Base-by-base conservation (phyloP, 2,329 filamentous ascomycete species). In the Aspergillus uvarum region DNA sequence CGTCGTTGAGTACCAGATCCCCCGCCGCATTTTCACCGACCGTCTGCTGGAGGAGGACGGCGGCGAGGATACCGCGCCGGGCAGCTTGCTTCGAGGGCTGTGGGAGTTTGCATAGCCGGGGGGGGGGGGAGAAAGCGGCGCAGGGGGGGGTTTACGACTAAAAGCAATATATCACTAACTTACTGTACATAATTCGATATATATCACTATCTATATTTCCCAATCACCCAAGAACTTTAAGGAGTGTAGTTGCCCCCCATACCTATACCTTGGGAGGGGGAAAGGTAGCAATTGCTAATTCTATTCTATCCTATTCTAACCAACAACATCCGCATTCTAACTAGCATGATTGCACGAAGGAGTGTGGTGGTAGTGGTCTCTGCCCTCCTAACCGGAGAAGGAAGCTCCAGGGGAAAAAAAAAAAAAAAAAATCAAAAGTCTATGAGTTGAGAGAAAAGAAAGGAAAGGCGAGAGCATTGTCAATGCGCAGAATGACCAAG, bases 1-100 rank as follows among this genome's bases (percentile, higher is more conserved):
- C 0, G 92, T 95, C 12, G 87, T 98, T 54, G 95, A 98, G 75
- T 97, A 90, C 76, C 91, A 95, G 76, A 97, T 99, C 64, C 93
- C 94, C 7, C 95, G 95, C 79, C 87, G 83, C 67, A 89, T 96
- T 47, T 89, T 96, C 58, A 78, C 76, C 0, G 74, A 77, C 65
- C 70, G 77, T 5, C 59, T 76, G 61, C 61, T 79, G 62, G 70
- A 71, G 52, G 76, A 78, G 57, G 75, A 78, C 68, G 73, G 72
- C 26, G 76, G 75, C 2, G 61, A 71, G 48, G 77, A 79, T 64
- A 72, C 69, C 16, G 76, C 72, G 44, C 66, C 74, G 24, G 76
- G 74, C 4, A 67, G 61, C 60, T 64, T 78, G 47, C 60, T 79
- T 59, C 69, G 77, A 62, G 64, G 61, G 19, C 58, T 79, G 42